These are phyloP conservation scores for Incumbomyces delicatus DNA, from an alignment of 2,329 filamentous ascomycete species.

Conservation along the genomic window DNA sequence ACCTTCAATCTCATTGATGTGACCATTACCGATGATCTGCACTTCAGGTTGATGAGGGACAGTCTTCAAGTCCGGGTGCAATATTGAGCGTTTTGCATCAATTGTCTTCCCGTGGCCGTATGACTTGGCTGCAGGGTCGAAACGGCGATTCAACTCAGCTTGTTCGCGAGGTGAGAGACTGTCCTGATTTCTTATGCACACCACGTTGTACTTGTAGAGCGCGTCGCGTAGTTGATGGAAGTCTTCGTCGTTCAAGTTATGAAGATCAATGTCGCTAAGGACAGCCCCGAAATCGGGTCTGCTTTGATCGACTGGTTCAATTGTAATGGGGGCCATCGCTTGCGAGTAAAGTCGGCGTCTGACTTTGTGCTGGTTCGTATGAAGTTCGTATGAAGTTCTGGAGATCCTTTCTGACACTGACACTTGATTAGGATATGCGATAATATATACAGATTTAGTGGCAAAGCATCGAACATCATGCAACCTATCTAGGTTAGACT, in stretches of 20 bases:
- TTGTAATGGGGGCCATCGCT: too few species aligned
- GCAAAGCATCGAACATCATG: too few species aligned
- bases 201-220: constrained; percentile 58
- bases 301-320: constrained; percentile 10
- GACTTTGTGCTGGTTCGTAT: too few species aligned
- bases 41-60: constrained; percentile 71
- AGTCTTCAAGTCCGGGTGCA: constrained; percentile 72
- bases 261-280: constrained; percentile 49
- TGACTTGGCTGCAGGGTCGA: constrained; percentile 55
- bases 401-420: too few species aligned
- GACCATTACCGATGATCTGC: constrained; percentile 70
- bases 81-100: constrained; percentile 54
- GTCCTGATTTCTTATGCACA: constrained; percentile 60
- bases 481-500: too few species aligned
- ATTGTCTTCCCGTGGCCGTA: constrained; percentile 72
- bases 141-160: constrained; percentile 62
- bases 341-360: too few species aligned
- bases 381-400: too few species aligned
- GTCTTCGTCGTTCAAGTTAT: constrained; percentile 54
- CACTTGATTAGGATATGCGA: too few species aligned
- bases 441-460: too few species aligned
- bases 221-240: constrained; percentile 55
- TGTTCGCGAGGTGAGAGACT: constrained; percentile 59
- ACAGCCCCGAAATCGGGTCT: constrained; percentile 49
- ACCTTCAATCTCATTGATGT: constrained; percentile 60